phyloP scores from a whole-genome alignment of 176 grass and related monocot genomes.

The Lolium multiflorum region DNA sequence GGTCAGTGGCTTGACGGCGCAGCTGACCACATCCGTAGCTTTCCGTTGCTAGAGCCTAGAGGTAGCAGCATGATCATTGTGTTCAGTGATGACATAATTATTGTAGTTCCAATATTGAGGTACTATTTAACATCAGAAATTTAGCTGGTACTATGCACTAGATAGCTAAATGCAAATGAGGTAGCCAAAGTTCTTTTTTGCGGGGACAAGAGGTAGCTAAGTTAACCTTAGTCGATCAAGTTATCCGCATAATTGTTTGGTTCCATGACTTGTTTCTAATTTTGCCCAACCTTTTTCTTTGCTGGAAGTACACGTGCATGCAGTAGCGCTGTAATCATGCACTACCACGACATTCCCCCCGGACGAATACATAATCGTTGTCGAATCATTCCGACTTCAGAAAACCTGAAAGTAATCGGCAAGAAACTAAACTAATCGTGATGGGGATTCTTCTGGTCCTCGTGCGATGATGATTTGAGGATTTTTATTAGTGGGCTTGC shows the following conservation, averaged over 20 bases:
- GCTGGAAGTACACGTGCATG: slow-evolving; percentile 36
- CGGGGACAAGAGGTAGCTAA: too few relatives aligned
- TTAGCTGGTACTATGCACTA: not conserved
- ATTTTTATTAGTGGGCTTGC: slow-evolving; percentile 13
- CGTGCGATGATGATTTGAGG: not conserved
- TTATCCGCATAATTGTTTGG: slow-evolving; percentile 2
- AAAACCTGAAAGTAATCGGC: not conserved
- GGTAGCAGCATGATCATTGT: not conserved
- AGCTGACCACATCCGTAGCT: not conserved
- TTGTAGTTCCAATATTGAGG: not conserved
- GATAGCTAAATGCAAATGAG: not conserved
- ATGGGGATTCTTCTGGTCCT: slow-evolving; percentile 28
- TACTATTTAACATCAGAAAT: not conserved
- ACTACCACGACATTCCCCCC: slow-evolving; percentile 13
- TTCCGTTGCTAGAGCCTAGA: not conserved
- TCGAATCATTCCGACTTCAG: slow-evolving; percentile 18
- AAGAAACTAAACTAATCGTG: not conserved
- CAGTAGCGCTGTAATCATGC: slow-evolving; percentile 44
- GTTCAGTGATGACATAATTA: not conserved
- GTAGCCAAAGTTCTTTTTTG: too few relatives aligned
- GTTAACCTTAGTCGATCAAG: not conserved
- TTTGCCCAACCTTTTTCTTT: not conserved
- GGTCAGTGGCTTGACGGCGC: not conserved
- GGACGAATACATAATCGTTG: not conserved
- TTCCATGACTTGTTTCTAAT: not conserved